These are phyloP conservation scores for Chaetomium fimeti DNA, from an alignment of 495 filamentous ascomycete genomes.

Conservation along the genomic window DNA sequence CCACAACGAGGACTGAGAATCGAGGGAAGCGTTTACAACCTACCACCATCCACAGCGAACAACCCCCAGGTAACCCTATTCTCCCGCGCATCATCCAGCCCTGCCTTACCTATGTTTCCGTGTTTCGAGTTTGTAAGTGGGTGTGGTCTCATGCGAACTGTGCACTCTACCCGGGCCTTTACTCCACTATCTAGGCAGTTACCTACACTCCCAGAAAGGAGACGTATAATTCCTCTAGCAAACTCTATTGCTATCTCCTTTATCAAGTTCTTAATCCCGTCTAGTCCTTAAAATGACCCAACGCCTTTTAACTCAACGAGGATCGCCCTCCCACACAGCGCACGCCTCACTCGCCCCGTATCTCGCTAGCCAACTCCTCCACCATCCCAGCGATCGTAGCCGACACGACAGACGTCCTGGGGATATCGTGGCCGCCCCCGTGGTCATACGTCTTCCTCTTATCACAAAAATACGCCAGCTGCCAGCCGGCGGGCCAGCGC, in stretches of 20 bases:
- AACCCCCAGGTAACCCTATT: no score
- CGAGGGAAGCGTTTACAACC: no score
- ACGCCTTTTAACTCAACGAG: not conserved
- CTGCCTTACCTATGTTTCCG: no score
- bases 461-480: constrained; percentile 57
- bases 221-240: no score
- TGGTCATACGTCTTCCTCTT: constrained; percentile 54
- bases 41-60: no score
- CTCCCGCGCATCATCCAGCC: no score
- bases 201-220: no score
- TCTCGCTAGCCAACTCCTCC: constrained; percentile 24
- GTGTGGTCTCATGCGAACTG: no score
- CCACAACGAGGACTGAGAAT: no score
- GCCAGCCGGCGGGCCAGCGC: constrained; percentile 52
- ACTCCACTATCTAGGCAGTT: no score
- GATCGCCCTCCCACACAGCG: not conserved
- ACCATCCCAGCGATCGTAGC: constrained; percentile 31
- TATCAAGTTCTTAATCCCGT: not conserved
- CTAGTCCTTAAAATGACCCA: not conserved
- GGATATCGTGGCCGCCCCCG: constrained; percentile 54
- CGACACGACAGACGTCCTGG: constrained; percentile 34
- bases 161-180: no score
- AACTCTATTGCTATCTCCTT: not conserved
- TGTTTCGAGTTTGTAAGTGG: no score
- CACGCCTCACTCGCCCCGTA: not conserved